Evolutionary conservation across 495 filamentous ascomycete species (phyloP), one percentile per base, ranked within the genome.

Genomic region (Daldinia caldariorum): DNA sequence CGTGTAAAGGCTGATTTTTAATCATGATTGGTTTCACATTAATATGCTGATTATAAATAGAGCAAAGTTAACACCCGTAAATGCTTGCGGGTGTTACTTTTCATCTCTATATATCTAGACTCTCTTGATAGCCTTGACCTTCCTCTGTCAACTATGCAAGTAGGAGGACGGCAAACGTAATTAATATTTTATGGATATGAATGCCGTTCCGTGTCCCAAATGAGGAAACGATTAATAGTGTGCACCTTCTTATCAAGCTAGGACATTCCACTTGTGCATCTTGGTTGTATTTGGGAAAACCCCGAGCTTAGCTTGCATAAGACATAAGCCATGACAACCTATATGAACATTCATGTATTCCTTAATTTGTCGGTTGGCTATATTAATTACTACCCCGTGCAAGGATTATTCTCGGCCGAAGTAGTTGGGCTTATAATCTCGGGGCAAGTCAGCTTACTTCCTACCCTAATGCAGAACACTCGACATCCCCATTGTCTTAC

Each of bases 401-500:
- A 47, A 47, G 43, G 43, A 22, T 22, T 47, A 22, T 20, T 47
- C 18, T 47, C 43, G 43, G 43, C 43, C 43, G 43, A 47, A 22
- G 9, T 10, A 22, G n/a, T 20, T 18, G 18, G 10, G 3, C 1
- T 14, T 47, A 47, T 47, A 47, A 22, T 20, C 43, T 20, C 43
- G 43, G 43, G 43, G 43, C 20, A 47, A 20, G 43, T 47, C 43
- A 22, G 43, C 43, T 47, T 22, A 47, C 43, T 14, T 47, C 43
- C 43, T 12, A 3, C n/a, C n/a, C n/a, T n/a, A n/a, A n/a, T 47
- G 20, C 1, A 45, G 16, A 6, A 18, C 6, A 2, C 16, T 45
- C 41, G 16, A 47, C 3, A 18, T 7, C 10, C 16, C 10, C 16
- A 47, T n/a, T 16, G 18, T 18, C 7, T 47, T 22, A 47, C 9